phyloP scores from a whole-genome alignment of 345 rosid species.

The Schrenkiella parvula region DNA sequence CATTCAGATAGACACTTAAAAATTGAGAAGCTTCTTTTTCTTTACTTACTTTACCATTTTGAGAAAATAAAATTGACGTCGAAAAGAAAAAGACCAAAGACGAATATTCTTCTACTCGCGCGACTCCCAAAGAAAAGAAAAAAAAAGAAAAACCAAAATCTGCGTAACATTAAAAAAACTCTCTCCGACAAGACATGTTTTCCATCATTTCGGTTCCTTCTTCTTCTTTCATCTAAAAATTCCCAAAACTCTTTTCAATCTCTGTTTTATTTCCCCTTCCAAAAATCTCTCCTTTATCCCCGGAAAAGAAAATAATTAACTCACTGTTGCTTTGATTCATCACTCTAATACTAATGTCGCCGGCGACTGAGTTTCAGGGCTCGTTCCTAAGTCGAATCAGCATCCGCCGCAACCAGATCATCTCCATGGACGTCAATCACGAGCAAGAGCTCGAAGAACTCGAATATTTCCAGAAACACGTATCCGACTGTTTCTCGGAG shows the following conservation, averaged over 20 bases:
- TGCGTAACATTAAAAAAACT: not conserved
- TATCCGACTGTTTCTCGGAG: constrained; percentile 64
- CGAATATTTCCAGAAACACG: constrained; percentile 67
- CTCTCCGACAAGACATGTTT: constrained; percentile 25
- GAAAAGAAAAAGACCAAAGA: not conserved
- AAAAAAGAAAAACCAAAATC: not conserved
- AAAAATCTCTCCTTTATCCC: constrained; percentile 22
- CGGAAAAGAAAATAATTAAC: not conserved
- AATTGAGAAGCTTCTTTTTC: too few species aligned
- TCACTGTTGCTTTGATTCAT: not conserved
- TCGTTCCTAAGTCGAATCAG: constrained; percentile 90
- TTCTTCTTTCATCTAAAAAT: not conserved
- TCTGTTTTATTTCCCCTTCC: not conserved
- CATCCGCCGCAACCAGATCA: constrained; percentile 79
- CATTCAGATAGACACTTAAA: not conserved
- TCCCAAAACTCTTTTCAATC: not conserved
- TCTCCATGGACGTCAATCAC: constrained; percentile 69
- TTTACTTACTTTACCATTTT: too few species aligned
- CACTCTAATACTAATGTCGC: constrained; percentile 34
- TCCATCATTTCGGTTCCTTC: constrained; percentile 22
- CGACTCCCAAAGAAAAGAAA: not conserved
- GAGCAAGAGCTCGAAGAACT: constrained; percentile 85
- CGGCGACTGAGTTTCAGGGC: constrained; percentile 59
- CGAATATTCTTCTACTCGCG: not conserved
- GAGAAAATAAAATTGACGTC: too few species aligned